Base-by-base conservation (phyloP, 2,329 filamentous ascomycete genomes). In the Fusarium chuoi region DNA sequence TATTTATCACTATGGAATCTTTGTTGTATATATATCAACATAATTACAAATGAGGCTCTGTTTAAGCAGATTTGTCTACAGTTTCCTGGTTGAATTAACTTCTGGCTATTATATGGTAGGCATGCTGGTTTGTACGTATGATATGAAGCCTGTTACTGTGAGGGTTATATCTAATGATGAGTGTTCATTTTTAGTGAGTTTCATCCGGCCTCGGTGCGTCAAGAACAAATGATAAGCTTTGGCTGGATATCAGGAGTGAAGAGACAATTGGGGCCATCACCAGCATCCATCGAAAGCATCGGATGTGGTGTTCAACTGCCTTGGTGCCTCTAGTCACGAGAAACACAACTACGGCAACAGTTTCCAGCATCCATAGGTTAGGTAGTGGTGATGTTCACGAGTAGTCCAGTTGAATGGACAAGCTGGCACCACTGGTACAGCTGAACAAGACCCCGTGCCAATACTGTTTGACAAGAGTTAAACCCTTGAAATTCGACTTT, bases 401-500 rank as follows among this genome's bases (percentile, higher is more conserved):
- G 24, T 30, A 68, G 58, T 46, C 24, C 30, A 59, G 42, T 48
- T 52, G 44, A 64, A 67, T 55, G 49, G 36, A 33, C 67, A 67
- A 49, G 39, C 35, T 56, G 61, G 38, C 58, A 59, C 69, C 72
- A 72, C 67, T 62, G 46, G 58, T 36, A 26, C 42, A 26, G 41
- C 58, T 56, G 38, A 42, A 20, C 18, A 44, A 39, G 28, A 35
- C 72, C 75, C 35, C 76, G 72, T 78, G 76, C 68, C 64, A 64
- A 45, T 28, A 28, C 61, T 70, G 62, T 72, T 77, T 76, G 75
- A 65, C 42, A 49, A 68, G 63, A 68, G 49, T 42, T 22, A 62
- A 56, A 46, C 26, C 51, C 28, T 35, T 39, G 20, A 48, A 59
- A 59, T 45, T 39, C 45, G 60, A 52, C 24, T 24, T 46, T 62